Base-by-base conservation (phyloP, 768 basidiomycete genomes). In the Leccinum pellstonianum region DNA sequence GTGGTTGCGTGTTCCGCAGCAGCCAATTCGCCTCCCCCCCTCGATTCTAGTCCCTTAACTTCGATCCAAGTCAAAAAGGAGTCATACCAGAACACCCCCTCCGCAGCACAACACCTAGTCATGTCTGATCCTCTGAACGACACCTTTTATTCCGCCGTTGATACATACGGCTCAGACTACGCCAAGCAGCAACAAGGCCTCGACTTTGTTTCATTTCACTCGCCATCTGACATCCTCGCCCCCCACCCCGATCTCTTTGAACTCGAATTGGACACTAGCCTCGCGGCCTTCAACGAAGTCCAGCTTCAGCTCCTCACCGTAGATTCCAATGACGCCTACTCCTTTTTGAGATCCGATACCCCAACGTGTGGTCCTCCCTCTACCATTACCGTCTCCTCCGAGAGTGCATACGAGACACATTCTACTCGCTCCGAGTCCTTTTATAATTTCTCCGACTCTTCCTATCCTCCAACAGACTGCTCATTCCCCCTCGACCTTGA, bases 211-310 rank as follows among this genome's bases (percentile, higher is more conserved):
- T 86, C 86, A 71, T 86, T 87, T 76, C 83, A 84, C 68, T 80
- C 83, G 62, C 81, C 85, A 65, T 78, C 83, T 60, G 89, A 90
- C 76, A 82, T 89, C 75, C 79, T 85, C 67, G 88, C 87, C 55
- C 89, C 90, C 48, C 84, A 88, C 69, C 87, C 89, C 62, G 90
- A 92, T 79, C 80, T 85, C 63, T 93, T 93, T 77, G 91, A 93
- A 72, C 82, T 83, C 54, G 91, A 93, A 76, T 82, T 93, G 68
- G 91, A 91, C 75, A 79, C 78, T 35, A 82, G 78, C 76, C 83
- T 90, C 67, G 84, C 84, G 66, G 84, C 81, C 48, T 83, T 86
- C 71, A 84, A 88, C 77, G 81, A 85, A 62, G 75, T 79, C 71
- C 80, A 84, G 68, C 79, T 85, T 57, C 83, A 86, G 70, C 80